Base-by-base conservation (phyloP, 164 flowering plant species). In the Protea cynaroides region DNA sequence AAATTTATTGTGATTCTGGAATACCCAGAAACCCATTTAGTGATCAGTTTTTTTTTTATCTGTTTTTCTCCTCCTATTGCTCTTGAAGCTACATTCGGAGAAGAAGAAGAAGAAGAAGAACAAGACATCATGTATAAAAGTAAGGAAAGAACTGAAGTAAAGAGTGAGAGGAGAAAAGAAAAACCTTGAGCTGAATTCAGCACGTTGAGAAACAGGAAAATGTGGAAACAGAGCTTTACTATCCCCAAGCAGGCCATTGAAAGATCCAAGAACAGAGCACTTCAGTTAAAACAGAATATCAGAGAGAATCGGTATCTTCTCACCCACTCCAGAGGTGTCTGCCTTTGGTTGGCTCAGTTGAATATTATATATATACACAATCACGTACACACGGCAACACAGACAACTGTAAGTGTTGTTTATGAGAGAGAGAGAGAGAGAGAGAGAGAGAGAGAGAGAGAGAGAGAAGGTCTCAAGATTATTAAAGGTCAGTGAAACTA, bases 261-360 rank as follows among this genome's bases (percentile, higher is more conserved):
- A 40, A 15, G 53, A 63, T 34, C 23, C 2, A 14, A 57, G 17
- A 44, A 47, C 24, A 47, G 22, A 47, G 22, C 55, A 10, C 40
- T 25, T 23, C 56, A 22, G 17, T 34, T 22, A 29, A 29, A 29
- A 29, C 50, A 64, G 65, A 38, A 57, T 52, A 18, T 53, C 46
- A 51, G 47, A 44, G 49, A 63, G 61, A 46, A 37, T 52, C 22
- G 2, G 10, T 1, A 0, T 1, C 21, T 56, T 53, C 19, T 62
- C 25, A 52, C 9, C 18, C 62, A 65, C 37, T 63, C 24, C 65
- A 66, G 62, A 76, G 62, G 78, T 82, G 86, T 70, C 83, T 69
- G 7, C 51, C 73, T 49, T 65, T 77, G 81, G 80, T 81, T 86
- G 87, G 85, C 58, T 76, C 74, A 68, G 74, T 66, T 47, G 71